Conservation (phyloP, 345 rosid genomes). For the Toxicodendron radicans region DNA sequence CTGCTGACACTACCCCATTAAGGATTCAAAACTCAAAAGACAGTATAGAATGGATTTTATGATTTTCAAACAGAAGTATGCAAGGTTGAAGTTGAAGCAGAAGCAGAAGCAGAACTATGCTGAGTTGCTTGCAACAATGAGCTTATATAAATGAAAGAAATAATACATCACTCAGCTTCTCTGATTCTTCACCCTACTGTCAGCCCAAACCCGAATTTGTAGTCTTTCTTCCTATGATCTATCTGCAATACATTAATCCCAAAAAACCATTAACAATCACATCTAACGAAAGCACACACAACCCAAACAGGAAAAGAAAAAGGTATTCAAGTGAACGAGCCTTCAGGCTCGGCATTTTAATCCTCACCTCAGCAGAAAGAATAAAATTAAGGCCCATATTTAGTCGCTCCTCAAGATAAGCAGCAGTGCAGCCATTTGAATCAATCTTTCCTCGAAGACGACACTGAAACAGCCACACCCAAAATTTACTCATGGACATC, state of each 20-base stretch:
- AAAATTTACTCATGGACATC: background rate
- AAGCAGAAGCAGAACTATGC: background rate
- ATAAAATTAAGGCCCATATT: constrained; percentile 84
- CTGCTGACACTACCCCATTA: background rate
- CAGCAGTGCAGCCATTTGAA: constrained; percentile 78
- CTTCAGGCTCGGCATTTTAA: background rate
- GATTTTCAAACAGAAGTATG: background rate
- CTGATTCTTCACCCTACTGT: constrained; percentile 60
- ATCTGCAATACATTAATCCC: constrained; percentile 46
- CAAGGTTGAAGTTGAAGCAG: no score
- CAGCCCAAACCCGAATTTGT: constrained; percentile 92
- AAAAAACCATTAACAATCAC: background rate
- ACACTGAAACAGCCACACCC: constrained; percentile 48
- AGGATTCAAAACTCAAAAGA: background rate
- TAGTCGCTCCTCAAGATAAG: constrained; percentile 88
- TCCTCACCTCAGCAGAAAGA: constrained; percentile 88
- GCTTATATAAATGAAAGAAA: background rate
- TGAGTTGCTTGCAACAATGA: constrained; percentile 6
- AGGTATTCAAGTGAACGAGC: background rate
- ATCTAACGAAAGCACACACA: background rate
- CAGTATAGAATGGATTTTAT: background rate
- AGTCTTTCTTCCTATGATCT: constrained; percentile 92
- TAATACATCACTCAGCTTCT: background rate
- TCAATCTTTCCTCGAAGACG: constrained; percentile 96
- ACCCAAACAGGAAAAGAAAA: background rate